Evolutionary conservation across 345 rosid genomes (phyloP), one percentile per base, ranked within the genome.

Genomic region (Eucalyptus pumila): DNA sequence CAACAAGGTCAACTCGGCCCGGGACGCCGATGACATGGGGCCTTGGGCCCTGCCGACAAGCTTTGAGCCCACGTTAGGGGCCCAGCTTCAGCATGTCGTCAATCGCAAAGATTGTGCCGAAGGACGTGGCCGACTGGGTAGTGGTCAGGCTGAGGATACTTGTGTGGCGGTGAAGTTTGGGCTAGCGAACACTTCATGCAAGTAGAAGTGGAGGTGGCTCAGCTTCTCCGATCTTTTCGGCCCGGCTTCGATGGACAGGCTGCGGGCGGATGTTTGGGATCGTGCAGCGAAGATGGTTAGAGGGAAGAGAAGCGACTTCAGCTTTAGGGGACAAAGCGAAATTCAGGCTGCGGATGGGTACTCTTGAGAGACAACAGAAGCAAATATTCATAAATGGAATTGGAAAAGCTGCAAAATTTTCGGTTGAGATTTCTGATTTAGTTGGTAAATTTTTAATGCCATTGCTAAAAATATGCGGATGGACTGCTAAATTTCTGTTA

Each of bases 31-130:
- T 10, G 90, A 91, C 37, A 89, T 89, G 17, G 89, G 86, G 52
- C 93, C 93, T 40, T 90, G 94, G 1, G 92, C 93, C 80, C 72
- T 27, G 11, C 94, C 92, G 16, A 92, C 90, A 1, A 49, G 48
- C 72, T 87, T 85, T 2, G 93, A 92, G 67, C 65, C 60, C 5
- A 26, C 37, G 16, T 90, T 90, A 6, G 92, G 92, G 92, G 45
- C 52, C 30, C 8, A 26, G 42, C 27, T 92, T 93, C 83, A 91
- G 30, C 14, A 89, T 88, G 86, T 93, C 91, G 44, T 93, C 92
- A 0, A 92, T 90, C 89, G 90, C 67, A 7, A 21, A 56, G 37
- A 86, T 56, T 9, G 40, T 27, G 16, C 94, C 92, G 45, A 93
- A 93, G 8, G 47, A n/a, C 2, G 90, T 86, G 9, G 88, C 27